A percentile compares a stretch with the other conserved stretches of the same genome.
Evolutionary conservation across 2,329 filamentous ascomycete species (phyloP).

Genomic region (Davidsoniella eucalypti): DNA sequence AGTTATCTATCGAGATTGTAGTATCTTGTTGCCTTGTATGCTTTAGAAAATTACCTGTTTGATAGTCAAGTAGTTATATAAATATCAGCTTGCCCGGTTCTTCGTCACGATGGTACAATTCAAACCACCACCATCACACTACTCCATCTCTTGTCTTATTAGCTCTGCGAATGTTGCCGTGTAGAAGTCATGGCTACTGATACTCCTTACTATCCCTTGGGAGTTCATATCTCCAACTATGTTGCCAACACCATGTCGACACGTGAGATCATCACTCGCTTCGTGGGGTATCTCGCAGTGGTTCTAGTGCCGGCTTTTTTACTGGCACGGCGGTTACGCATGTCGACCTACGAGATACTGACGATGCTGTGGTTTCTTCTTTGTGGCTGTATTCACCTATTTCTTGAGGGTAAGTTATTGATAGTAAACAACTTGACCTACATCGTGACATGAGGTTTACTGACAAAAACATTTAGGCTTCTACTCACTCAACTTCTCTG

Average conservation of each 20-base stretch:
- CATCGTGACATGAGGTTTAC: conserved; percentile 6
- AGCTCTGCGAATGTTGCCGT: neutral
- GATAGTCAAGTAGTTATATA: neutral
- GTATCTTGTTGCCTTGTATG: no score
- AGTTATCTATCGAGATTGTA: no score
- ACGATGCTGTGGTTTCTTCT: conserved; percentile 62
- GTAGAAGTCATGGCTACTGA: conserved; percentile 1
- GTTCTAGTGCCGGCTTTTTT: conserved; percentile 42
- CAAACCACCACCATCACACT: neutral
- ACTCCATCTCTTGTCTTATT: neutral
- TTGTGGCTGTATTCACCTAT: conserved; percentile 36
- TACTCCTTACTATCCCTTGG: conserved; percentile 58
- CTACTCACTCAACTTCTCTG: conserved; percentile 27
- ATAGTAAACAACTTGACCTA: neutral
- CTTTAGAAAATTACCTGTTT: no score
- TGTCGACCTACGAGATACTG: conserved; percentile 37
- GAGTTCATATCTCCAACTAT: conserved; percentile 45
- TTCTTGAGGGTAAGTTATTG: conserved; percentile 24
- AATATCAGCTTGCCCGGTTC: neutral
- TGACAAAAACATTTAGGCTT: conserved; percentile 23
- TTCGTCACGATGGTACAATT: neutral
- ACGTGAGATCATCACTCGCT: conserved; percentile 39
- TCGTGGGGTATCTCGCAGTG: conserved; percentile 36
- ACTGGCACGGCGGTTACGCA: conserved; percentile 35
- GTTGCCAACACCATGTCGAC: conserved; percentile 48